Conservation (phyloP, 768 basidiomycete genomes). For the Mycena floridula region DNA sequence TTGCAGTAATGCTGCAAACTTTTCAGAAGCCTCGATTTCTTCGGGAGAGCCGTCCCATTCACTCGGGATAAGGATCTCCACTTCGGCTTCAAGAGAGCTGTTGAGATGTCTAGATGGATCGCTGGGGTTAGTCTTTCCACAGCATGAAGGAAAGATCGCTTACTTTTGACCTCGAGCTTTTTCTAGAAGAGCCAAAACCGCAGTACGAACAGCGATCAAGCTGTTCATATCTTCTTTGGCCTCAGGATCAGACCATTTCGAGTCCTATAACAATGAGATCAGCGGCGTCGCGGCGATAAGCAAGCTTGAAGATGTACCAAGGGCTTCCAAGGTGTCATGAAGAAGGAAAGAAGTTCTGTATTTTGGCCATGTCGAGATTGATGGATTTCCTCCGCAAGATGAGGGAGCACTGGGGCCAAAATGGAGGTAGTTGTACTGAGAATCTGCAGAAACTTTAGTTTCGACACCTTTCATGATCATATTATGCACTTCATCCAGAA, state of each 20-base stretch:
- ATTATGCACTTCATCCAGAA: slow-evolving; percentile 67
- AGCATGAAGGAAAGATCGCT: slow-evolving; percentile 9
- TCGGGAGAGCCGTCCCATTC: slow-evolving; percentile 11
- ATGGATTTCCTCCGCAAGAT: slow-evolving; percentile 87
- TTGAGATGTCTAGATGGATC: slow-evolving; percentile 47
- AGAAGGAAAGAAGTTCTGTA: slow-evolving; percentile 57
- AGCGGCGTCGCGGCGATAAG: neutral
- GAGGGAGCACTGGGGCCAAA: slow-evolving; percentile 83
- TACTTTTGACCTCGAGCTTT: slow-evolving; percentile 73
- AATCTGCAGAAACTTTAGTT: slow-evolving; percentile 44
- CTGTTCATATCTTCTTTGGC: slow-evolving; percentile 58
- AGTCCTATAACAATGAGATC: slow-evolving; percentile 29
- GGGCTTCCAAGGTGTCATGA: slow-evolving; percentile 60
- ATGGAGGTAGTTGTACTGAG: slow-evolving; percentile 61
- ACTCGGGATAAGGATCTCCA: slow-evolving; percentile 55
- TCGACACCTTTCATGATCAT: too few relatives aligned
- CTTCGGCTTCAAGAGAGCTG: slow-evolving; percentile 72
- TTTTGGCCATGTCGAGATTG: slow-evolving; percentile 31
- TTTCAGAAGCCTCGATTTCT: slow-evolving; percentile 10
- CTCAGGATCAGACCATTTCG: slow-evolving; percentile 55
- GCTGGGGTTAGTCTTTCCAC: neutral
- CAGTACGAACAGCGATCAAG: slow-evolving; percentile 53
- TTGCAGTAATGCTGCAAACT: slow-evolving; percentile 27
- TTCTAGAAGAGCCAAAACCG: slow-evolving; percentile 66
- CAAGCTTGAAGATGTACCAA: slow-evolving; percentile 40